Evolutionary conservation across 345 rosid genomes (phyloP).

Genomic region (Dipteronia sinensis): DNA sequence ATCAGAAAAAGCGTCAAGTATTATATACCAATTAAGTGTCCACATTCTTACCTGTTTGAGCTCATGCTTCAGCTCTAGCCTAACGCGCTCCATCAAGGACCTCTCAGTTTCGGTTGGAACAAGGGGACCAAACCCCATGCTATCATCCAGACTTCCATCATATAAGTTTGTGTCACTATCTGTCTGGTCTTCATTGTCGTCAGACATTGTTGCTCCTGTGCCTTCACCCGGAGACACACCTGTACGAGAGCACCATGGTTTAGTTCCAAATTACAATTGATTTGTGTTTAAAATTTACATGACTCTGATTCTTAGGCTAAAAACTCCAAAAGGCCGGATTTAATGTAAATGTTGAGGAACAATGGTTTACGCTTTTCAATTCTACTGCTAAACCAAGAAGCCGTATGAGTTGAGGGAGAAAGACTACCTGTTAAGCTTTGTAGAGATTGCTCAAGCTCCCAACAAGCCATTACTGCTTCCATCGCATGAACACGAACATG

Average conservation of each 20-base stretch:
- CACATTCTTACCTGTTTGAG: slow-evolving; percentile 66
- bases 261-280: slow-evolving; percentile 1
- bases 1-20: slow-evolving; percentile 17
- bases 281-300: no score
- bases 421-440: slow-evolving; percentile 66
- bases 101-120: slow-evolving; percentile 82
- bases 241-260: slow-evolving; percentile 28
- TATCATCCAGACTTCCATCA: slow-evolving; percentile 55
- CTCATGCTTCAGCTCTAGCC: slow-evolving; percentile 85
- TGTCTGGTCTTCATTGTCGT: slow-evolving; percentile 75
- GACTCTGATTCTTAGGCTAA: background rate
- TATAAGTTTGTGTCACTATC: slow-evolving; percentile 66
- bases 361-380: background rate
- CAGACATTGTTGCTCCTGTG: slow-evolving; percentile 88
- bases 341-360: background rate
- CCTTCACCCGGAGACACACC: slow-evolving; percentile 84
- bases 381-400: background rate
- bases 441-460: slow-evolving; percentile 78
- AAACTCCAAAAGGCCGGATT: background rate
- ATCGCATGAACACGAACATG: slow-evolving; percentile 89
- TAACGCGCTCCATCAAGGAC: slow-evolving; percentile 87
- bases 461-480: slow-evolving; percentile 90
- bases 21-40: background rate
- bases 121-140: slow-evolving; percentile 85
- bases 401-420: background rate